Conservation (phyloP, 495 filamentous ascomycete genomes). For the Penicillium lividum region DNA sequence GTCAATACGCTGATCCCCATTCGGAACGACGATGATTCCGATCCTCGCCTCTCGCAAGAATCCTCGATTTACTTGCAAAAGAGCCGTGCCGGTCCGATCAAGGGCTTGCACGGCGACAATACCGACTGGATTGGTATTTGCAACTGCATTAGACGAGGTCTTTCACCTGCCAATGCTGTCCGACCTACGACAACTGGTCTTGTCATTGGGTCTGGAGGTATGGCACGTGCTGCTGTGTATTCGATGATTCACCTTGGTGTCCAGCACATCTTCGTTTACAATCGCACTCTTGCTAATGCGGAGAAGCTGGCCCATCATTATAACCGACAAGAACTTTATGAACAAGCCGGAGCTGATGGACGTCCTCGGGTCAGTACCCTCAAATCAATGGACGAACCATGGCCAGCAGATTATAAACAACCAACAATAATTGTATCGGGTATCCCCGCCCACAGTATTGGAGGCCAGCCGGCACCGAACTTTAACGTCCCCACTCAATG, state of each 20-base stretch:
- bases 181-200: constrained; percentile 67
- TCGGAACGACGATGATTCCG: constrained; percentile 54
- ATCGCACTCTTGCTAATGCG: constrained; percentile 62
- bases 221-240: constrained; percentile 79
- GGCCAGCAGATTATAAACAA: constrained; percentile 63
- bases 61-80: constrained; percentile 55
- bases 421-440: constrained; percentile 76
- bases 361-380: constrained; percentile 55
- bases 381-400: constrained; percentile 53
- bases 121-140: constrained; percentile 82
- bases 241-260: constrained; percentile 75
- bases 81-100: constrained; percentile 61
- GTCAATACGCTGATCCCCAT: constrained; percentile 77
- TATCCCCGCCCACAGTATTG: constrained; percentile 68
- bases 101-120: constrained; percentile 75
- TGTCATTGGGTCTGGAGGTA: constrained; percentile 77
- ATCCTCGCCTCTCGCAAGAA: constrained; percentile 35
- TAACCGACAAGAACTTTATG: constrained; percentile 47
- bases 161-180: constrained; percentile 75
- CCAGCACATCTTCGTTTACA: constrained; percentile 72
- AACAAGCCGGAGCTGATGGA: constrained; percentile 18
- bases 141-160: constrained; percentile 66
- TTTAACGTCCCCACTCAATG: constrained; percentile 71
- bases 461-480: constrained; percentile 62
- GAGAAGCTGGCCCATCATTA: constrained; percentile 68